Evolutionary conservation across 2,329 filamentous ascomycete species (phyloP), one percentile per base, ranked within the genome.

Genomic region (Fusarium sp.): DNA sequence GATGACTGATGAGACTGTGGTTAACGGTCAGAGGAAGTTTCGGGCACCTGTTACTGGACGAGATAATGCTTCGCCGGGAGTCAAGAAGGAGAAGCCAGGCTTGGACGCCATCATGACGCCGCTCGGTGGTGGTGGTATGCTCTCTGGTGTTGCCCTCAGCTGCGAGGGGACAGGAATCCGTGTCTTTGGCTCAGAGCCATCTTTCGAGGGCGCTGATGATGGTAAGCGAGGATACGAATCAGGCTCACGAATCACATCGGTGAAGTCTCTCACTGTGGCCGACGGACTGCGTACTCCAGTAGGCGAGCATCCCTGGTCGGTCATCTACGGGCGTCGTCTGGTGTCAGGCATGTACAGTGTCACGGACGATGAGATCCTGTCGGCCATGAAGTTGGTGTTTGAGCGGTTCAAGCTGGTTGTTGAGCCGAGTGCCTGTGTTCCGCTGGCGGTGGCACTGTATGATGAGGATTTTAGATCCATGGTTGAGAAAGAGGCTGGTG

Each of bases 371-470:
- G 88, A 97, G 83, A 97, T 98, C 76, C 85, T 86, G 73, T 84
- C 82, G 21, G 91, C 94, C 14, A 85, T 97, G 86, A 81, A 86
- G 63, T 78, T 98, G 64, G 90, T 97, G 32, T 81, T 94, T 65
- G 95, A 98, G 85, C 82, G 94, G 58, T 88, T 96, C 84, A 97
- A 98, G 86, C 81, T 97, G 45, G 88, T 97, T 21, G 89, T 97
- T 14, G 95, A 98, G 83, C 95, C 95, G 21, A 94, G 91, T 78
- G 88, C 91, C 1, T 93, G 90, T 4, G 94, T 97, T n/a, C 88
- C 89, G 2, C 77, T 98, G 61, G 96, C 95, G 0, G 91, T 92
- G 9, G 90, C 89, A 51, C 80, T 98, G 69, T 97, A 88, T 68
- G 91, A 97, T 76, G 92, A 96, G 78, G 92, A 94, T 6, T 97